Percentiles rank a stretch among this genome's conserved stretches.
Evolutionary conservation across 805 yeast species (phyloP).

Genomic region (Saccharomycopsis guyanensis): DNA sequence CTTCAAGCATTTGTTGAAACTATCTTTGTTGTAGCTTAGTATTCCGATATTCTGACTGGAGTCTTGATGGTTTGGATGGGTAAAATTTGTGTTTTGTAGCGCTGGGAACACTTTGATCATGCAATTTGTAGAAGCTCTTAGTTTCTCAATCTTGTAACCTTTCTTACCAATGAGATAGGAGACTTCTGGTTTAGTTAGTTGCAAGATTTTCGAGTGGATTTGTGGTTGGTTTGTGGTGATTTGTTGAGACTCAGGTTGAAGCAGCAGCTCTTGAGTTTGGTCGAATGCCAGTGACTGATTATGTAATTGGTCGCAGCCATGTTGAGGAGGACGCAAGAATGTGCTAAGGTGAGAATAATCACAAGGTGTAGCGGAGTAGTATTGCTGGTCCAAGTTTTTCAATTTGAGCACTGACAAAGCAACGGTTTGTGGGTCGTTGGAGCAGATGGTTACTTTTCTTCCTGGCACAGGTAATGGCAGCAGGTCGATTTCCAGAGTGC

Average conservation of each 20-base stretch:
- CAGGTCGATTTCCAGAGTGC: neutral
- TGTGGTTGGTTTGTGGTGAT: too few species aligned
- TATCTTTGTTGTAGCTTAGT: neutral
- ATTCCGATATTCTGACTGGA: constrained; percentile 18
- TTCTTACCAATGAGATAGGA: constrained; percentile 36
- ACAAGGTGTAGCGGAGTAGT: too few species aligned
- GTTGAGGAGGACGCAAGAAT: too few species aligned
- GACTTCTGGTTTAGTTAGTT: constrained; percentile 30
- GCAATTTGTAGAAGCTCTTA: constrained; percentile 32
- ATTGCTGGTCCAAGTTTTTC: neutral
- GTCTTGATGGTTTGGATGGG: neutral
- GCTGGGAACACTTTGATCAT: constrained; percentile 34
- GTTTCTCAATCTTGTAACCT: constrained; percentile 33
- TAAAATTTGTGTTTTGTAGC: constrained; percentile 18
- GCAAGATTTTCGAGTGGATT: constrained; percentile 7
- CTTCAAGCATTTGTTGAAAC: constrained; percentile 8
- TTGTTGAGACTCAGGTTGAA: too few species aligned
- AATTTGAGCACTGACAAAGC: neutral
- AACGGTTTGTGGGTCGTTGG: neutral
- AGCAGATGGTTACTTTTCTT: neutral
- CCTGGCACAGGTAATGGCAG: neutral
- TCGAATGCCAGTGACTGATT: too few species aligned
- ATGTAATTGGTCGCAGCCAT: too few species aligned
- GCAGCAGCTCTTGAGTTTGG: too few species aligned
- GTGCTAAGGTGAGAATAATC: too few species aligned